These are phyloP conservation scores for Vanilla planifolia DNA, from an alignment of 106 monocot genomes.

Conservation along the genomic window DNA sequence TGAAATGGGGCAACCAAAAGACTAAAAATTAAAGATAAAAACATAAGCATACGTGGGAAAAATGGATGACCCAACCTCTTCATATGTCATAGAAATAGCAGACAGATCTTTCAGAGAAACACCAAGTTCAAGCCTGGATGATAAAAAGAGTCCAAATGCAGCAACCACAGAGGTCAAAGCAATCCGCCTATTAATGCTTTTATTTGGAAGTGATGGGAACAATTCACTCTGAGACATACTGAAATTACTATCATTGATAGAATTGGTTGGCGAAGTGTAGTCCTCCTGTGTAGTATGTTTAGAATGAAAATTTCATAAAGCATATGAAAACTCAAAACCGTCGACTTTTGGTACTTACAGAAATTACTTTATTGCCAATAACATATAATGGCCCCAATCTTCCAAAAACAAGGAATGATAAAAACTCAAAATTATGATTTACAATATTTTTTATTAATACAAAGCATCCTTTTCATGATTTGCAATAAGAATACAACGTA, in stretches of 20 bases:
- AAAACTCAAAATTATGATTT: too few species aligned
- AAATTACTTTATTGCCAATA: too few species aligned
- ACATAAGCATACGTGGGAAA: background rate
- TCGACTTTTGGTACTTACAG: too few species aligned
- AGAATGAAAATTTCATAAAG: too few species aligned
- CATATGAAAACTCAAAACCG: too few species aligned
- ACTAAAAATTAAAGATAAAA: background rate
- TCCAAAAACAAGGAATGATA: too few species aligned
- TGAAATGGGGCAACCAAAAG: background rate
- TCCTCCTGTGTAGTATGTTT: conserved; percentile 47
- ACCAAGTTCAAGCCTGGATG: conserved; percentile 76
- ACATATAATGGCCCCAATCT: too few species aligned
- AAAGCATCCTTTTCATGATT: too few species aligned
- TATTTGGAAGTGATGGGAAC: conserved; percentile 49
- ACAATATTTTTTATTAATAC: too few species aligned
- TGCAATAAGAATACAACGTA: too few species aligned
- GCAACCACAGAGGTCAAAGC: conserved; percentile 46
- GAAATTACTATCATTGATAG: conserved; percentile 1
- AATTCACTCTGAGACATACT: conserved; percentile 13
- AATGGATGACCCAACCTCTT: conserved; percentile 39
- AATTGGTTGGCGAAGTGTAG: conserved; percentile 3
- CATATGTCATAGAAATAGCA: conserved; percentile 68
- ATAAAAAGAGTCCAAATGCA: conserved; percentile 71
- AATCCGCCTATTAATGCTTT: conserved; percentile 69
- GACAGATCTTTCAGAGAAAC: conserved; percentile 82